Conservation (phyloP, 768 basidiomycete species). For the Mycena venus region DNA sequence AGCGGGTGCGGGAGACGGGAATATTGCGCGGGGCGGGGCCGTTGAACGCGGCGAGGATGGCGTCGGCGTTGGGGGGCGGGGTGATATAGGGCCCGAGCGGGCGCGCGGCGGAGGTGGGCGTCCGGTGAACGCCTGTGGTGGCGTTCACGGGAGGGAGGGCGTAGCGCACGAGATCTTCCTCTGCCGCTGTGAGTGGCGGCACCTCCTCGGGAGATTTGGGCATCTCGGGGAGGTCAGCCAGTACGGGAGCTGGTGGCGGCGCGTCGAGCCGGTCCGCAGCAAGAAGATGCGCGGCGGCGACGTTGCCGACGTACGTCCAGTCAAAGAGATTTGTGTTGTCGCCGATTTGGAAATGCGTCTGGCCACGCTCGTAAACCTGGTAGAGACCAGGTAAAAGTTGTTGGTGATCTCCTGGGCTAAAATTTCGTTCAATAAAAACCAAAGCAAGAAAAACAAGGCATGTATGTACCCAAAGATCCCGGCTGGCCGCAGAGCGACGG, state of each 20-base stretch:
- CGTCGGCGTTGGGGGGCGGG: slow-evolving; percentile 68
- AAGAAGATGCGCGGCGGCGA: slow-evolving; percentile 93
- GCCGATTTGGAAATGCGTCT: slow-evolving; percentile 95
- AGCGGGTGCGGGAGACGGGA: slow-evolving; percentile 80
- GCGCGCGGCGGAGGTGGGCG: slow-evolving; percentile 85
- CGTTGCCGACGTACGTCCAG: slow-evolving; percentile 97
- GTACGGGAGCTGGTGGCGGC: slow-evolving; percentile 59
- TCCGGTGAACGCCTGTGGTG: slow-evolving; percentile 73
- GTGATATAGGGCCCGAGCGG: slow-evolving; percentile 87
- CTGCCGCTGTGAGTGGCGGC: slow-evolving; percentile 56
- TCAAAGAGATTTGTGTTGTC: slow-evolving; percentile 95
- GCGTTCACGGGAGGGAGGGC: slow-evolving; percentile 73
- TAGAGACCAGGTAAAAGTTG: slow-evolving; percentile 87
- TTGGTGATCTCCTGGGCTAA: slow-evolving; percentile 86
- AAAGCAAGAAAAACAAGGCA: slow-evolving; percentile 8
- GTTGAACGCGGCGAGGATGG: slow-evolving; percentile 70
- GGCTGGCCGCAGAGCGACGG: slow-evolving; percentile 91
- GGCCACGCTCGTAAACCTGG: slow-evolving; percentile 81
- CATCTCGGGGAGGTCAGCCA: slow-evolving; percentile 50
- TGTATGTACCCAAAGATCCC: slow-evolving; percentile 93
- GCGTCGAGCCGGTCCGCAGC: slow-evolving; percentile 89
- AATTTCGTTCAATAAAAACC: slow-evolving; percentile 4
- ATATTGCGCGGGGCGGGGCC: slow-evolving; percentile 56
- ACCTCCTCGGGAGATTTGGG: slow-evolving; percentile 54
- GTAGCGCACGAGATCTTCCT: slow-evolving; percentile 57